phyloP scores from a whole-genome alignment of 768 basidiomycete species.

The Boletus sp. region DNA sequence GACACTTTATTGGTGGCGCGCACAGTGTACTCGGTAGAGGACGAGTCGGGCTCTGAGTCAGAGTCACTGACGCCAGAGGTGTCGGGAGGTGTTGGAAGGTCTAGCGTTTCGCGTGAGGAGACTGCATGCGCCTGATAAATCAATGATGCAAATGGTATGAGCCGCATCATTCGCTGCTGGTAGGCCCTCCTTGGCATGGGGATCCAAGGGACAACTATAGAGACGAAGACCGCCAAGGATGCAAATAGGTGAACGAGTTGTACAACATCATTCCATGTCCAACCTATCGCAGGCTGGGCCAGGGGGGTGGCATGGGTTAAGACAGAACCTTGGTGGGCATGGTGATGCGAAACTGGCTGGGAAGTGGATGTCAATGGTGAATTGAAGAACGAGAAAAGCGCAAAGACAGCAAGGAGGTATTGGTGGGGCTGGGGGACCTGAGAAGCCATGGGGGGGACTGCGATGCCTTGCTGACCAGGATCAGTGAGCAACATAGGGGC shows the following conservation, averaged over 20 bases:
- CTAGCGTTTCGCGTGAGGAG: constrained; percentile 7
- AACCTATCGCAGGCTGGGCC: constrained; percentile 24
- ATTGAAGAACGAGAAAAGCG: constrained; percentile 84
- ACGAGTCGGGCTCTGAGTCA: constrained; percentile 29
- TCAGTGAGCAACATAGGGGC: constrained; percentile 18
- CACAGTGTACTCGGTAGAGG: constrained; percentile 29
- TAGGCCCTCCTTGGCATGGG: constrained; percentile 26
- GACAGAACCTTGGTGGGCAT: constrained; percentile 60
- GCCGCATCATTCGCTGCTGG: constrained; percentile 23
- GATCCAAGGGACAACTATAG: constrained; percentile 51
- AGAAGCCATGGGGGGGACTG: constrained; percentile 9
- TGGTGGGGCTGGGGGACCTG: constrained; percentile 41
- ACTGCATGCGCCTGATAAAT: constrained; percentile 3
- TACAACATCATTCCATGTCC: constrained; percentile 52
- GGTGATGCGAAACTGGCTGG: constrained; percentile 30
- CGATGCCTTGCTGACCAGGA: constrained; percentile 16
- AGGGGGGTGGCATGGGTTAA: constrained; percentile 39
- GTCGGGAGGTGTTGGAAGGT: constrained; percentile 28
- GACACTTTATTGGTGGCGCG: constrained; percentile 15
- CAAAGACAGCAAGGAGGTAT: constrained; percentile 80
- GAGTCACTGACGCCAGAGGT: constrained; percentile 26
- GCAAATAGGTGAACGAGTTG: constrained; percentile 66
- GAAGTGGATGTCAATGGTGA: constrained; percentile 56
- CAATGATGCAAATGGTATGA: constrained; percentile 26
- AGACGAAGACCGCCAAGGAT: constrained; percentile 59